Evolutionary conservation across 2,329 filamentous ascomycete species (phyloP).

Genomic region (Fusarium udum): DNA sequence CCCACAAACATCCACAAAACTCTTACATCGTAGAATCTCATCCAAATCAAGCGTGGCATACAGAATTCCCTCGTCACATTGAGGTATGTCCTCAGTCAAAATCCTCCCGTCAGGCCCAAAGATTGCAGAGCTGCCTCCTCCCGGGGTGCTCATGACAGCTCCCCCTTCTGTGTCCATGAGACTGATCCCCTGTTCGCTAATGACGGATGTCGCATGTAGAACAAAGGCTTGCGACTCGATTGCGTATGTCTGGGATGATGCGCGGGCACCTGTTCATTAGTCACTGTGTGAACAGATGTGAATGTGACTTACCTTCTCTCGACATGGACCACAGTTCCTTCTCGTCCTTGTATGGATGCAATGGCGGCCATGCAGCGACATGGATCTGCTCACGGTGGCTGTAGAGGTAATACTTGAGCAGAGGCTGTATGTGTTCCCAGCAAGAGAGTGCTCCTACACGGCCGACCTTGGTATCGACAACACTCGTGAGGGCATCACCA

Average conservation of each 20-base stretch:
- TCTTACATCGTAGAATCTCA: constrained; percentile 49
- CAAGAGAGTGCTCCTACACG: constrained; percentile 55
- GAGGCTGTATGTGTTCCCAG: constrained; percentile 45
- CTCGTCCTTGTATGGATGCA: background rate
- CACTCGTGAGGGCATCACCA: background rate
- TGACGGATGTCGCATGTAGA: background rate
- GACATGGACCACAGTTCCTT: constrained; percentile 40
- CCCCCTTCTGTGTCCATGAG: background rate
- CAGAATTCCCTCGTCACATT: constrained; percentile 54
- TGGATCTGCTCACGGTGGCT: constrained; percentile 14
- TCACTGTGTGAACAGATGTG: fast-evolving
- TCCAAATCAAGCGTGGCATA: constrained; percentile 59
- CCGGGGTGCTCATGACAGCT: background rate
- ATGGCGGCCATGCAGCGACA: constrained; percentile 8
- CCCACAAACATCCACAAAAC: constrained; percentile 49
- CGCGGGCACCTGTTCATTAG: background rate
- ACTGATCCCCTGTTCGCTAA: fast-evolving
- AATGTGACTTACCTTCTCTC: constrained; percentile 34
- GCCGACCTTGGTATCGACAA: background rate
- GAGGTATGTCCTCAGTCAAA: background rate
- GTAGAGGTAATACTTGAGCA: constrained; percentile 14
- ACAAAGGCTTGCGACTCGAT: background rate
- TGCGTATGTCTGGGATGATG: background rate
- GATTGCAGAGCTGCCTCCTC: background rate
- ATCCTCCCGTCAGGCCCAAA: background rate